Conservation (phyloP, 2,329 filamentous ascomycete species). For the Colletotrichum lini region DNA sequence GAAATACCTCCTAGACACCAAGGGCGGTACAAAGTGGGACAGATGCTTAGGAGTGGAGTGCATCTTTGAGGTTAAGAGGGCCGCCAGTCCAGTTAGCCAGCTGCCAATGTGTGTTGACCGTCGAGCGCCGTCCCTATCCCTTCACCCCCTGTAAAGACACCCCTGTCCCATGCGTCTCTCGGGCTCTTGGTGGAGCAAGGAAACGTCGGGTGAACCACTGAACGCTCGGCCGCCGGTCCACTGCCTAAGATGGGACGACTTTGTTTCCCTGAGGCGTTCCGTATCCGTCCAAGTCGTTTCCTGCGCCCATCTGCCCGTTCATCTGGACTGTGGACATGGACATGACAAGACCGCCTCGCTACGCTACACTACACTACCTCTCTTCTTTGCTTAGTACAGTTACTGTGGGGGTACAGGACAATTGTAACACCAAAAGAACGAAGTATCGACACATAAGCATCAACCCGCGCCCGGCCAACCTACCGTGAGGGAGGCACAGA, state of each 20-base stretch:
- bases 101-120: neutral
- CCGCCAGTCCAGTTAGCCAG: slow-evolving; percentile 4
- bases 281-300: slow-evolving; percentile 22
- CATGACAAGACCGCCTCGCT: neutral
- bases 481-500: neutral
- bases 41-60: neutral
- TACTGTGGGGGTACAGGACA: neutral
- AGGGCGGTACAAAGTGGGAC: slow-evolving; percentile 24
- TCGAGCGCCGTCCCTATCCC: slow-evolving; percentile 4
- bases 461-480: neutral
- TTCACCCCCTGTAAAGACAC: neutral
- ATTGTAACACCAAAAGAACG: neutral
- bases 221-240: slow-evolving; percentile 31
- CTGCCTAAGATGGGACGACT: slow-evolving; percentile 41
- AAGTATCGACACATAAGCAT: neutral
- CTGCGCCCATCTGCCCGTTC: slow-evolving; percentile 9
- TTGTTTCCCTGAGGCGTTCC: slow-evolving; percentile 28
- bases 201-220: slow-evolving; percentile 33
- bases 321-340: neutral
- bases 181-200: slow-evolving; percentile 18
- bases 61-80: slow-evolving; percentile 4
- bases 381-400: neutral
- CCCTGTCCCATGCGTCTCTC: slow-evolving; percentile 11
- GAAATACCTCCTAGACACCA: slow-evolving; percentile 1
- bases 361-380: neutral